Conservation (phyloP, 768 basidiomycete genomes). For the Cystobasidium ongulense region DNA sequence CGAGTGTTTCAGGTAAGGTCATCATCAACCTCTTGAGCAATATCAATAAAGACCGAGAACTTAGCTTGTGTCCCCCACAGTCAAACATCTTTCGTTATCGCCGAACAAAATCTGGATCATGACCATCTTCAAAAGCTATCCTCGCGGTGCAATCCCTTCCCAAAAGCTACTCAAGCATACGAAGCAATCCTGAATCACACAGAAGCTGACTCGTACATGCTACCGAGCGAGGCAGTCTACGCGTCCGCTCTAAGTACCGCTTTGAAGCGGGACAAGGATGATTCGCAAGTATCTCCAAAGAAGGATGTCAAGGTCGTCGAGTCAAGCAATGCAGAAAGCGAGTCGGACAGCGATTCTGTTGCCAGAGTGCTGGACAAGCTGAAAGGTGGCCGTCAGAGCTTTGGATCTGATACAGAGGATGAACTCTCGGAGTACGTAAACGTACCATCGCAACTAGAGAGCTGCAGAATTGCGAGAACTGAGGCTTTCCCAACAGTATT, state of each 20-base stretch:
- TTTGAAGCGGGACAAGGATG: not conserved
- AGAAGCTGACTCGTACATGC: not conserved
- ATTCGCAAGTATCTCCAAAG: not conserved
- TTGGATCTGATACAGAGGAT: constrained; percentile 4
- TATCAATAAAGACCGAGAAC: not conserved
- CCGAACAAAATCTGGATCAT: not conserved
- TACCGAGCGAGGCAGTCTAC: not conserved
- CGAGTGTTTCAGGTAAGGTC: not conserved
- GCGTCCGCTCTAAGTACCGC: not conserved
- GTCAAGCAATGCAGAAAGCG: not conserved
- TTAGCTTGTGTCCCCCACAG: not conserved
- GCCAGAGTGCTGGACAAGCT: not conserved
- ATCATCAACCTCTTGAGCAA: too few relatives aligned
- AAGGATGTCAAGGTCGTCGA: not conserved
- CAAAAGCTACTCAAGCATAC: not conserved
- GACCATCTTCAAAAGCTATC: not conserved
- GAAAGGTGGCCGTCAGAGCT: not conserved
- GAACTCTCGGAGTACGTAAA: not conserved
- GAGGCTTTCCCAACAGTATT: not conserved
- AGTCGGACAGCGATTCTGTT: not conserved
- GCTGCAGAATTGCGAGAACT: not conserved
- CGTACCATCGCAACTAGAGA: not conserved
- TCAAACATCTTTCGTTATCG: not conserved
- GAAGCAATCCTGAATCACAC: not conserved
- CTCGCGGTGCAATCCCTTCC: not conserved